phyloP scores from a whole-genome alignment of 257 asterid genomes.

The Primulina huaijiensis region DNA sequence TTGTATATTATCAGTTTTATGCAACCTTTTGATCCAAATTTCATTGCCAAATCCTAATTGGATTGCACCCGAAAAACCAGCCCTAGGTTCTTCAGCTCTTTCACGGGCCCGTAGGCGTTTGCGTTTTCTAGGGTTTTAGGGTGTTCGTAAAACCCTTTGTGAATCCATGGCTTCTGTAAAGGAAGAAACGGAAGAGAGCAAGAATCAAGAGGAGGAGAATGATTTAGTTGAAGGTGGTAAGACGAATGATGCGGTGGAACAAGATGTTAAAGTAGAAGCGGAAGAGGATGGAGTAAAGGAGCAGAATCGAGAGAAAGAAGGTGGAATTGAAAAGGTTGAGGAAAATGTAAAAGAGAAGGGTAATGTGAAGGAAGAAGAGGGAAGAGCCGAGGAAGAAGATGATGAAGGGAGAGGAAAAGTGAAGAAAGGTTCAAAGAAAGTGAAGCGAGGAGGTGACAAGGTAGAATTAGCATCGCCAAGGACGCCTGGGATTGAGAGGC shows the following conservation, averaged over 20 bases:
- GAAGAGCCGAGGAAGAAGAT: slow-evolving; percentile 19
- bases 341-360: not conserved
- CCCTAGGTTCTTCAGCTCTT: too few relatives aligned
- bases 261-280: slow-evolving; percentile 13
- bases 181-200: slow-evolving; percentile 39
- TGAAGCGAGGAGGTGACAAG: slow-evolving; percentile 23
- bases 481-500: slow-evolving; percentile 56
- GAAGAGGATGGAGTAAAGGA: not conserved
- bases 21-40: too few relatives aligned
- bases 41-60: too few relatives aligned
- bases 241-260: slow-evolving; percentile 24
- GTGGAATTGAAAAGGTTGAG: slow-evolving; percentile 5
- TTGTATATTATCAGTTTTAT: too few relatives aligned
- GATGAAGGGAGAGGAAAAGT: slow-evolving; percentile 18
- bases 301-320: not conserved
- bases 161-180: slow-evolving; percentile 53
- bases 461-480: slow-evolving; percentile 37
- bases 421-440: slow-evolving; percentile 32
- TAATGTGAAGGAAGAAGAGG: slow-evolving; percentile 17
- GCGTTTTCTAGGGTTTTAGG: too few relatives aligned
- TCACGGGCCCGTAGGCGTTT: too few relatives aligned
- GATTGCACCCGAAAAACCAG: too few relatives aligned
- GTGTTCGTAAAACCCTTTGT: slow-evolving; percentile 2
- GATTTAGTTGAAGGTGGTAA: slow-evolving; percentile 23
- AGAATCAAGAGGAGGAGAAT: slow-evolving; percentile 28